These are phyloP conservation scores for Colletotrichum paranaense DNA, from an alignment of 2,329 filamentous ascomycete species.

Conservation along the genomic window DNA sequence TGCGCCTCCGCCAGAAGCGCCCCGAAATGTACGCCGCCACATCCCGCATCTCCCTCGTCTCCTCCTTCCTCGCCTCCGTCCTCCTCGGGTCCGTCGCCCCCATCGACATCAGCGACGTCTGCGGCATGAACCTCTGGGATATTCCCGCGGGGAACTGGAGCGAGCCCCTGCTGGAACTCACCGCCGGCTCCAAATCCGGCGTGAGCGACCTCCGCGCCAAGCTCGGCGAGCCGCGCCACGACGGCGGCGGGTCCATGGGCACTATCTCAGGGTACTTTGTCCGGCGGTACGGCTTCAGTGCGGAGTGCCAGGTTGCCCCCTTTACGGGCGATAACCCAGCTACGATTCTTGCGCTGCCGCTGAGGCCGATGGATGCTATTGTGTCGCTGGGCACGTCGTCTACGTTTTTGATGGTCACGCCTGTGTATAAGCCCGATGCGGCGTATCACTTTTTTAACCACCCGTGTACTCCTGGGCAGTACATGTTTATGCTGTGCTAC, in stretches of 20 bases:
- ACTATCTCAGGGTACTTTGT: slow-evolving; percentile 83
- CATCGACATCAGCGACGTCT: slow-evolving; percentile 93
- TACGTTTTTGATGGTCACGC: slow-evolving; percentile 97
- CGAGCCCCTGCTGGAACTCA: slow-evolving; percentile 78
- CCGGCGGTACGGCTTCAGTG: slow-evolving; percentile 79
- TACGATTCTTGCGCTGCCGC: slow-evolving; percentile 90
- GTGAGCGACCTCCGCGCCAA: slow-evolving; percentile 76
- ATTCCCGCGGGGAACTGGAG: slow-evolving; percentile 80
- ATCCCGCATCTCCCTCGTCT: slow-evolving; percentile 89
- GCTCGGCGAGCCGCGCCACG: slow-evolving; percentile 81
- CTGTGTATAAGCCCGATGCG: slow-evolving; percentile 89
- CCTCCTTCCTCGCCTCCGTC: slow-evolving; percentile 92
- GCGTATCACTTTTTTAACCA: slow-evolving; percentile 99
- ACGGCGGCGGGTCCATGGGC: slow-evolving; percentile 85
- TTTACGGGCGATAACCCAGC: slow-evolving; percentile 97
- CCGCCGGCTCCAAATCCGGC: slow-evolving; percentile 71
- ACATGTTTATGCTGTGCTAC: slow-evolving; percentile 99
- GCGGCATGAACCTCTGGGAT: slow-evolving; percentile 97
- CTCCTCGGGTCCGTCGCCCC: slow-evolving; percentile 88
- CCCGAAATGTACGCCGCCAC: slow-evolving; percentile 86
- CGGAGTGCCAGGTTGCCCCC: slow-evolving; percentile 80
- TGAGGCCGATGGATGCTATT: slow-evolving; percentile 90
- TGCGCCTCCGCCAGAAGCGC: slow-evolving; percentile 84
- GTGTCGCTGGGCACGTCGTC: slow-evolving; percentile 95
- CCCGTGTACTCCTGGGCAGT: slow-evolving; percentile 87